Percentiles rank a stretch among this genome's conserved stretches.
Conservation (phyloP, 495 filamentous ascomycete species). For the Neurospora sp. region DNA sequence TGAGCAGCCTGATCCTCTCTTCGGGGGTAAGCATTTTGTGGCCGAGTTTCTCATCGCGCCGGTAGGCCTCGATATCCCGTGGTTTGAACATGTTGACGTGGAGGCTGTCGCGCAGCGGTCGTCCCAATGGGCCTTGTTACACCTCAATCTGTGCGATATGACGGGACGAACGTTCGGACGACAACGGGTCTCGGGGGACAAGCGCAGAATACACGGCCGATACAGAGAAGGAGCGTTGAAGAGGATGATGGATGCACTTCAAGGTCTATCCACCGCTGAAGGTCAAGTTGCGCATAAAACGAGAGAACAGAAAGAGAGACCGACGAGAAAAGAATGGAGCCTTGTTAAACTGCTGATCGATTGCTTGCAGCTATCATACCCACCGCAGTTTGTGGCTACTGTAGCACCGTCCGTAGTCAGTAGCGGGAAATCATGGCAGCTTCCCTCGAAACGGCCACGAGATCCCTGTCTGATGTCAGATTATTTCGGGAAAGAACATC, state of each 20-base stretch:
- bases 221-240: neutral
- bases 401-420: neutral
- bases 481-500: neutral
- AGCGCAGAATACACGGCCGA: neutral
- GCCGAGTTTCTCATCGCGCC: conserved; percentile 49
- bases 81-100: conserved; percentile 41
- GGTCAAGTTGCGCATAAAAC: neutral
- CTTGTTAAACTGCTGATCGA: neutral
- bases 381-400: neutral
- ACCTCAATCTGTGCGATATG: neutral
- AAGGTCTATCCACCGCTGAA: neutral
- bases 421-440: neutral
- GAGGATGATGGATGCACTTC: neutral
- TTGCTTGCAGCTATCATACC: neutral
- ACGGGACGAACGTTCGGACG: neutral
- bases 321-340: neutral
- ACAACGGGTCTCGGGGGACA: neutral
- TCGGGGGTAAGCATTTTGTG: conserved; percentile 49
- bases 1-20: conserved; percentile 62
- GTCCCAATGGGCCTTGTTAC: neutral
- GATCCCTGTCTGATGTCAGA: neutral
- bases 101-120: neutral
- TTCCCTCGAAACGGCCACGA: neutral
- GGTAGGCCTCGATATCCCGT: conserved; percentile 48
- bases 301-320: neutral